Percentiles rank a stretch among this genome's conserved stretches.
phyloP scores from a whole-genome alignment of 495 filamentous ascomycete genomes.

The Mytilinidion resinicola region DNA sequence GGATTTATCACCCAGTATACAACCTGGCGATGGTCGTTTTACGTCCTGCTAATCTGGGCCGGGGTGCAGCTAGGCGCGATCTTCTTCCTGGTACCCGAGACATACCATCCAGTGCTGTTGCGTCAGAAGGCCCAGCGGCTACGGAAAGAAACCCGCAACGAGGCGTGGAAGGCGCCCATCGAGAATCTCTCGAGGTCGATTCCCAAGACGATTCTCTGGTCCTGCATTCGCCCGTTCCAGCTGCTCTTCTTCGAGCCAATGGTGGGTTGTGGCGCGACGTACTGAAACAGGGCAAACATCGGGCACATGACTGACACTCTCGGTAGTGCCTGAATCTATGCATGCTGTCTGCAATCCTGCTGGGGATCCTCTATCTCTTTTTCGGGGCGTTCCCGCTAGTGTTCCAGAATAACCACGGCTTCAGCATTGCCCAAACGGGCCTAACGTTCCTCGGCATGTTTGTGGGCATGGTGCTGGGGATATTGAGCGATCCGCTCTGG shows the following conservation, averaged over 20 bases:
- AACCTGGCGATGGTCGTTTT: slow-evolving; percentile 88
- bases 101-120: slow-evolving; percentile 75
- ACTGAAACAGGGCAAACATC: neutral
- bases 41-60: slow-evolving; percentile 79
- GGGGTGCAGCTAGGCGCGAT: slow-evolving; percentile 55
- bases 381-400: slow-evolving; percentile 89
- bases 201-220: slow-evolving; percentile 58
- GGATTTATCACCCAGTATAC: slow-evolving; percentile 75
- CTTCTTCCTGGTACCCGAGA: slow-evolving; percentile 76
- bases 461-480: slow-evolving; percentile 68
- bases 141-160: slow-evolving; percentile 70
- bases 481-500: slow-evolving; percentile 71
- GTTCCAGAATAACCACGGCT: slow-evolving; percentile 68
- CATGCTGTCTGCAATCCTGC: slow-evolving; percentile 73
- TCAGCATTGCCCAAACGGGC: slow-evolving; percentile 75
- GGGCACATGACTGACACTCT: slow-evolving; percentile 9
- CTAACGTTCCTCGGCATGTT: slow-evolving; percentile 77
- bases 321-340: slow-evolving; percentile 66
- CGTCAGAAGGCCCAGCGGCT: slow-evolving; percentile 65
- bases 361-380: slow-evolving; percentile 90
- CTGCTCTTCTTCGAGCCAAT: slow-evolving; percentile 82
- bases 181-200: slow-evolving; percentile 72
- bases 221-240: slow-evolving; percentile 73
- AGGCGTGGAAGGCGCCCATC: slow-evolving; percentile 70
- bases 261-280: slow-evolving; percentile 13